phyloP scores from a whole-genome alignment of 495 filamentous ascomycete species.

The Aspergillus saccharolyticus region DNA sequence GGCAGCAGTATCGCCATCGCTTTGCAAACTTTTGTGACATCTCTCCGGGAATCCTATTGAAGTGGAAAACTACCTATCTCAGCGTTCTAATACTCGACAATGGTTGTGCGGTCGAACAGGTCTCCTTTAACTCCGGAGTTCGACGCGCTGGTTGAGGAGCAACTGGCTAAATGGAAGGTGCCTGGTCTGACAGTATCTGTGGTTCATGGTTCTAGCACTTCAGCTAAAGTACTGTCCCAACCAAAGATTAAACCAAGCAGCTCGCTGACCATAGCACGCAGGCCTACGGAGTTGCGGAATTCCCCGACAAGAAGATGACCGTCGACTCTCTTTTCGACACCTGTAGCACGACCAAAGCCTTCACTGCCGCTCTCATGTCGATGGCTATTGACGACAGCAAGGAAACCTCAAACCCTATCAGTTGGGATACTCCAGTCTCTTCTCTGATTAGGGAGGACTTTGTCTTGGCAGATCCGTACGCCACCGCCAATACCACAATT shows the following conservation, averaged over 20 bases:
- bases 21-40: too few relatives aligned
- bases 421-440: conserved; percentile 46
- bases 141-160: conserved; percentile 27
- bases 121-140: conserved; percentile 22
- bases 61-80: too few relatives aligned
- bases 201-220: conserved; percentile 39
- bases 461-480: conserved; percentile 39
- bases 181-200: conserved; percentile 49
- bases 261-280: conserved; percentile 17
- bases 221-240: conserved; percentile 35
- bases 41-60: too few relatives aligned
- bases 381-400: conserved; percentile 40
- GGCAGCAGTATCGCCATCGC: too few relatives aligned
- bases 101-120: not conserved
- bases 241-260: not conserved
- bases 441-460: conserved; percentile 51
- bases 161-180: conserved; percentile 43
- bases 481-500: conserved; percentile 40
- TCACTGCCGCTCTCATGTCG: conserved; percentile 46
- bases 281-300: conserved; percentile 47
- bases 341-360: conserved; percentile 53
- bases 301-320: conserved; percentile 37
- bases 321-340: conserved; percentile 38
- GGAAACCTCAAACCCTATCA: conserved; percentile 26
- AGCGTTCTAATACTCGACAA: too few relatives aligned